Evolutionary conservation across 2,329 filamentous ascomycete genomes (phyloP).

Genomic region (Cercospora zeina): DNA sequence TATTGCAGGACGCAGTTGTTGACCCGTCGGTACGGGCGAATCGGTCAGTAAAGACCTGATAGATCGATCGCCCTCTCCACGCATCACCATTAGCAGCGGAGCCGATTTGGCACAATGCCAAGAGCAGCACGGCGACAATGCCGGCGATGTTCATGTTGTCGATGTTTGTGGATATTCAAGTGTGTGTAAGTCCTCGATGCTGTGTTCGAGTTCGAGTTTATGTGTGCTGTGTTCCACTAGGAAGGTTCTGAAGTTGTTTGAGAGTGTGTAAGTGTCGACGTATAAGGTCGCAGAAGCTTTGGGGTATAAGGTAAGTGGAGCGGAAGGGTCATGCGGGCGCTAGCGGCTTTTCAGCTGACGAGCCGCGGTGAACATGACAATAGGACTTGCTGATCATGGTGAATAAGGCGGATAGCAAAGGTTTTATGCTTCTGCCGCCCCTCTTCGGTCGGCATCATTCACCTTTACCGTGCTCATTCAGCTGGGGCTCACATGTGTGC

Average conservation of each 20-base stretch:
- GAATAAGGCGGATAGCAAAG: conserved; percentile 16
- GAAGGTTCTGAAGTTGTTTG: conserved; percentile 3
- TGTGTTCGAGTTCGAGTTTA: not conserved
- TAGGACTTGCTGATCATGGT: conserved; percentile 11
- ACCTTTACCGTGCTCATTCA: conserved; percentile 1
- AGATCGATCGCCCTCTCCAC: conserved; percentile 46
- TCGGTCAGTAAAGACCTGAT: conserved; percentile 48
- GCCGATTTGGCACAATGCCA: conserved; percentile 28
- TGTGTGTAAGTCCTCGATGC: not conserved
- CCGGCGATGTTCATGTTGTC: conserved; percentile 26
- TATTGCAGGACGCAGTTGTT: conserved; percentile 44
- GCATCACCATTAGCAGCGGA: conserved; percentile 36
- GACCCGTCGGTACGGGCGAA: conserved; percentile 46
- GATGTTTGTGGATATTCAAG: not conserved
- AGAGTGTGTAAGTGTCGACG: conserved; percentile 6
- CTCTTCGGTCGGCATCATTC: not conserved
- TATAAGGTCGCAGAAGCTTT: conserved; percentile 7
- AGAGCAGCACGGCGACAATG: conserved; percentile 25
- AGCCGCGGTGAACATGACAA: conserved; percentile 16
- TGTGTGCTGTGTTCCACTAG: conserved; percentile 3
- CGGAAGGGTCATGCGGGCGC: conserved; percentile 10
- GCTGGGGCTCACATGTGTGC: conserved; percentile 15
- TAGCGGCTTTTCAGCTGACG: conserved; percentile 9
- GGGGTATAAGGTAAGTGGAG: conserved; percentile 9
- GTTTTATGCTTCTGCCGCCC: conserved; percentile 22